A percentile compares a stretch with the other conserved stretches of the same genome.
phyloP scores from a whole-genome alignment of 1,139 yeast species.

The Spathaspora sp. region DNA sequence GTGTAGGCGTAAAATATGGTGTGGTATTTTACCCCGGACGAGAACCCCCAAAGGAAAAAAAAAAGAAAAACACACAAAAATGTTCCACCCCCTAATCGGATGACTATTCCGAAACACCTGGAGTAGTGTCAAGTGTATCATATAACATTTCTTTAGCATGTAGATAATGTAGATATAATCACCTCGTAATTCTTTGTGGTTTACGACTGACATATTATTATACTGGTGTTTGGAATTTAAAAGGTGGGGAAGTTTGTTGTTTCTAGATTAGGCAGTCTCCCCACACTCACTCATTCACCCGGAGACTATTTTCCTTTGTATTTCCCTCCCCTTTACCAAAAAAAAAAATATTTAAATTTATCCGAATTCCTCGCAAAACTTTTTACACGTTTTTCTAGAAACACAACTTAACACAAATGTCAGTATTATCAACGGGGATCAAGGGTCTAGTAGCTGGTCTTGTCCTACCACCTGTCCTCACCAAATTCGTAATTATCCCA shows the following conservation, averaged over 20 bases:
- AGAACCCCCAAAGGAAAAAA: background rate
- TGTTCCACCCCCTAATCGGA: background rate
- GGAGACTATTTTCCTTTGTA: background rate
- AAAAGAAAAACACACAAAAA: background rate
- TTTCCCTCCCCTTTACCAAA: background rate
- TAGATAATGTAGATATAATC: background rate
- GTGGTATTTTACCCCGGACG: too few species aligned
- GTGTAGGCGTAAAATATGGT: background rate
- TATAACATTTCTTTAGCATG: too few species aligned
- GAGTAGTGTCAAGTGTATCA: too few species aligned
- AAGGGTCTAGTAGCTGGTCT: conserved; percentile 31
- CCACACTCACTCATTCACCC: background rate
- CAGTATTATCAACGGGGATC: conserved; percentile 13
- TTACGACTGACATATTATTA: too few species aligned
- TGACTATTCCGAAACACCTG: too few species aligned
- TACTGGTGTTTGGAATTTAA: background rate
- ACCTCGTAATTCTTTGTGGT: background rate
- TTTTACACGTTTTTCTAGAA: background rate
- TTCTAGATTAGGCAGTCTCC: background rate
- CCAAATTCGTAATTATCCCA: conserved; percentile 29
- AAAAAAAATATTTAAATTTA: background rate
- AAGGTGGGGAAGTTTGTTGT: background rate
- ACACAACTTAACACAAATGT: background rate
- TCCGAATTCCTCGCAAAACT: background rate
- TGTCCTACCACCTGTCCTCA: conserved; percentile 29